Evolutionary conservation across 805 yeast genomes (phyloP).

Genomic region (Kluyveromyces lactis): DNA sequence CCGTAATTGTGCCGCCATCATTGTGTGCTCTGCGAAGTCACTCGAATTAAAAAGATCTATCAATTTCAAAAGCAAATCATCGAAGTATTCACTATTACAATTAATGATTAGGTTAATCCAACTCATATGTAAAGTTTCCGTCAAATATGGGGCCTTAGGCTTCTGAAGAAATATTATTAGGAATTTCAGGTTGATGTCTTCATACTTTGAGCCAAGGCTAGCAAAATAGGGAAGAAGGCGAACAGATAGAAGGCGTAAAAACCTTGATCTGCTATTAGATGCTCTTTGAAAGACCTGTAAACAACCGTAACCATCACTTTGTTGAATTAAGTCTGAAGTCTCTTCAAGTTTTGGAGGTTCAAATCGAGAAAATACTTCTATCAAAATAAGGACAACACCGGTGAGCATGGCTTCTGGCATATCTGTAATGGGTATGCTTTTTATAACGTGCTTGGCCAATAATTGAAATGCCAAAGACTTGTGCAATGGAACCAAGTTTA

Average conservation of each 20-base stretch:
- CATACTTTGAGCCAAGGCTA: conserved; percentile 32
- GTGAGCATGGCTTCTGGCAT: conserved; percentile 30
- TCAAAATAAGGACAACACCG: conserved; percentile 38
- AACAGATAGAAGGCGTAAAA: conserved; percentile 44
- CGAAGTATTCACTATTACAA: conserved; percentile 58
- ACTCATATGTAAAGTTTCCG: conserved; percentile 51
- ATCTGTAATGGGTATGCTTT: conserved; percentile 15
- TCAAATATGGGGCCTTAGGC: conserved; percentile 33
- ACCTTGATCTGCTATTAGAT: conserved; percentile 40
- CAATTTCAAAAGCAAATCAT: conserved; percentile 55
- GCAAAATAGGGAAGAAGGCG: conserved; percentile 45
- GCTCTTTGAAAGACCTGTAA: conserved; percentile 37
- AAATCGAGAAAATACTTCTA: conserved; percentile 44
- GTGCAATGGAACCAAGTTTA: conserved; percentile 3
- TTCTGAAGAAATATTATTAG: conserved; percentile 37
- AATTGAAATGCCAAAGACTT: conserved; percentile 18
- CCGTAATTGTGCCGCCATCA: conserved; percentile 58
- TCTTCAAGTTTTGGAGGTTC: conserved; percentile 36
- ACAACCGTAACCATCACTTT: neutral
- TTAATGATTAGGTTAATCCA: conserved; percentile 60
- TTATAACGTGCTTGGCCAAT: conserved; percentile 20
- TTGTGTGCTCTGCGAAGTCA: conserved; percentile 51
- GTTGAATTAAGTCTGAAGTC: conserved; percentile 12
- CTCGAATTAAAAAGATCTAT: conserved; percentile 57
- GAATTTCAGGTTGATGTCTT: conserved; percentile 36